Evolutionary conservation across 345 rosid genomes (phyloP).

Genomic region (Stellera chamaejasme): DNA sequence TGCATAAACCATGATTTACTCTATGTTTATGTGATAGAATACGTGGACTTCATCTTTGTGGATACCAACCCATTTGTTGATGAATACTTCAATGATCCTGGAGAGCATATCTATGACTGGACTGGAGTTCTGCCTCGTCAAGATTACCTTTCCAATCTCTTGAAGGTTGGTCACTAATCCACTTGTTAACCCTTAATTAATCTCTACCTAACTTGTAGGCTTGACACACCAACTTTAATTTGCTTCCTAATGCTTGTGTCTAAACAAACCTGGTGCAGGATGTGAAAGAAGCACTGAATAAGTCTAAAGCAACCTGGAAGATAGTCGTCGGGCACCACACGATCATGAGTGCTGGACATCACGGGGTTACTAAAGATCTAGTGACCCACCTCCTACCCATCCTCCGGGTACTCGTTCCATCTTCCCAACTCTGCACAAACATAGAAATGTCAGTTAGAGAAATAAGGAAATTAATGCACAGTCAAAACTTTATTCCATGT

Average conservation of each 20-base stretch:
- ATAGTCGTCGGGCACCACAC: conserved; percentile 82
- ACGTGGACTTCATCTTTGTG: conserved; percentile 32
- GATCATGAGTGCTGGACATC: conserved; percentile 60
- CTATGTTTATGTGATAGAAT: conserved; percentile 11
- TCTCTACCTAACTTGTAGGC: too few species aligned
- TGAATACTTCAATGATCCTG: conserved; percentile 28
- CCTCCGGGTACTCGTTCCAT: conserved; percentile 36
- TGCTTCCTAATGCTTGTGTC: too few species aligned
- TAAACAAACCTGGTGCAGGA: conserved; percentile 17
- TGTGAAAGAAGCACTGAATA: conserved; percentile 29
- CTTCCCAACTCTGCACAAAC: too few species aligned
- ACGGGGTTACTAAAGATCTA: conserved; percentile 55
- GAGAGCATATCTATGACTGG: conserved; percentile 31
- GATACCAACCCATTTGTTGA: conserved; percentile 39
- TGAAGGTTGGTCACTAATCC: conserved; percentile 14
- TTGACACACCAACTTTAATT: too few species aligned
- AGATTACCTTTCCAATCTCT: conserved; percentile 18
- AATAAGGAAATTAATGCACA: too few species aligned
- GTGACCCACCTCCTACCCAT: conserved; percentile 42
- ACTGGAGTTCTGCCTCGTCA: conserved; percentile 20
- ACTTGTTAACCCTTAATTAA: too few species aligned
- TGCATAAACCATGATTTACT: too few species aligned
- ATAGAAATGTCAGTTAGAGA: too few species aligned
- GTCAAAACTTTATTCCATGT: too few species aligned
- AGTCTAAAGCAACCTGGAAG: conserved; percentile 59